Base-by-base conservation (phyloP, 1,139 yeast genomes). In the Ogataea hybrid region DNA sequence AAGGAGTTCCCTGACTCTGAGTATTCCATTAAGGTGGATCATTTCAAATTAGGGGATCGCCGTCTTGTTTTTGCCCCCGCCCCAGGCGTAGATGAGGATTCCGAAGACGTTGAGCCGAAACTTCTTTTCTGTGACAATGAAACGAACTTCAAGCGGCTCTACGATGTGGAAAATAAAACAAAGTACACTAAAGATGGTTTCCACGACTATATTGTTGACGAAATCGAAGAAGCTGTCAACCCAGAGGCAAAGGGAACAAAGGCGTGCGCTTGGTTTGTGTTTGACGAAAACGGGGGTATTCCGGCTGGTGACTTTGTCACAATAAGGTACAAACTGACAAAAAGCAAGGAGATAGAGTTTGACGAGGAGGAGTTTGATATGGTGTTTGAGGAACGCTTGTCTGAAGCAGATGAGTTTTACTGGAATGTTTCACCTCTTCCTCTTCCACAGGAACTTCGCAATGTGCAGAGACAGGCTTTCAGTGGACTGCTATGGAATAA, bases 401-500 rank as follows among this genome's bases (percentile, higher is more conserved):
- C 79, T 48, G 97, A 90, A 58, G 97, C 97, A 8, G 96, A 90
- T 58, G 92, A 89, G 36, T 90, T 90, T 63, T 90, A 89, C 67
- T 88, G 94, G 89, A 81, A 85, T 61, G 77, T 90, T 35, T 77
- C 92, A 15, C 97, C 97, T 6, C 65, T 86, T 58, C 96, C 96
- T 30, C 76, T 89, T 50, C 77, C 87, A 33, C 94, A 87, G 48
- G 88, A 85, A 48, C 71, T 90, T 56, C 75, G 96, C 61, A 81
- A 77, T 56, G 83, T 90, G 44, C 97, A 90, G 69, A 78, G 97
- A 59, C 97, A 90, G 67, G 96, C 97, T 0, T 86, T 88, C 64
- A 92, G 97, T 7, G 97, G 97, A 1, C 73, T 90, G 65, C 70
- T 90, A 57, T 90, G 97, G 97, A 83, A 95, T 9, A 90, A 90